Percentiles rank a stretch among this genome's conserved stretches.
These are phyloP conservation scores for Emericellopsis cladophorae DNA, from an alignment of 2,329 filamentous ascomycete species.

Conservation along the genomic window DNA sequence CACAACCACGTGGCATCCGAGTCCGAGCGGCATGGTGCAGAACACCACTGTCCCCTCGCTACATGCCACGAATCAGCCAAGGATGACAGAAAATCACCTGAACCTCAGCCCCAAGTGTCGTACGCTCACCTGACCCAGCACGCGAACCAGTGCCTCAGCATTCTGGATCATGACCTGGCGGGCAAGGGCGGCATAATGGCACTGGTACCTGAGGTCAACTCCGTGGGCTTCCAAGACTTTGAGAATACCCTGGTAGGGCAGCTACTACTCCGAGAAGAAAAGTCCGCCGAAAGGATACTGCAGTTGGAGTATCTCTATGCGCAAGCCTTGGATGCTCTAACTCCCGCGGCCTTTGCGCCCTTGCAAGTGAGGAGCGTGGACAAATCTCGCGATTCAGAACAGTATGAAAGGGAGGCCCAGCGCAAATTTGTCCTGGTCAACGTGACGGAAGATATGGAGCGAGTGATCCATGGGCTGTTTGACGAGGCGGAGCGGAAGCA, in stretches of 20 bases:
- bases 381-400: conserved; percentile 36
- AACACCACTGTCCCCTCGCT: conserved; percentile 33
- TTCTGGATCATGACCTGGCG: conserved; percentile 45
- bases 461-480: conserved; percentile 30
- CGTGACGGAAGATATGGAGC: conserved; percentile 36
- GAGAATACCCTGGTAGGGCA: conserved; percentile 43
- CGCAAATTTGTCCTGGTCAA: conserved; percentile 44
- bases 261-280: conserved; percentile 40
- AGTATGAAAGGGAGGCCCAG: conserved; percentile 39
- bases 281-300: conserved; percentile 40
- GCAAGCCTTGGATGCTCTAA: conserved; percentile 35
- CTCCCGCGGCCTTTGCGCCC: conserved; percentile 35
- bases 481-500: conserved; percentile 22
- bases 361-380: conserved; percentile 36
- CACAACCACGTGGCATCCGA: conserved; percentile 30
- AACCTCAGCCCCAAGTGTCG: conserved; percentile 14
- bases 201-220: conserved; percentile 30
- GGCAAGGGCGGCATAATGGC: conserved; percentile 42
- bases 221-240: conserved; percentile 24
- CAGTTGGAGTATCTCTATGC: conserved; percentile 42
- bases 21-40: conserved; percentile 25
- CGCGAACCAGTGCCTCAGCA: conserved; percentile 46
- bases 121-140: conserved; percentile 40
- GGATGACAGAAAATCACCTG: conserved; percentile 4
- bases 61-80: conserved; percentile 10